Percentiles rank a stretch among this genome's conserved stretches.
phyloP scores from a whole-genome alignment of 2,329 filamentous ascomycete genomes.

The Plenodomus biglobosus region DNA sequence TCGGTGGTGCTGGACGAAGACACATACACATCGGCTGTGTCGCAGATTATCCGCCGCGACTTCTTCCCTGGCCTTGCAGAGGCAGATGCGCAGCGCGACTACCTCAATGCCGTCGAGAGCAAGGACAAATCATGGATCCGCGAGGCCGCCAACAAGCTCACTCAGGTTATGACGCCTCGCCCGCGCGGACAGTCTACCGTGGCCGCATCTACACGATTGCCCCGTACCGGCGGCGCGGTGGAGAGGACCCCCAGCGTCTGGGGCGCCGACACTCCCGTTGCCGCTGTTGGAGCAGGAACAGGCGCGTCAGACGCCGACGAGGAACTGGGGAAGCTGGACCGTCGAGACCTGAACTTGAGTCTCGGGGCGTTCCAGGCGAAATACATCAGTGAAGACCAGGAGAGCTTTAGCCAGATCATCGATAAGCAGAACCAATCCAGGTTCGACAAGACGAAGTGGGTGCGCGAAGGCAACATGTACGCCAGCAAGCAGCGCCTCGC shows the following conservation, averaged over 20 bases:
- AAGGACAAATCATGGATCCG: conserved; percentile 83
- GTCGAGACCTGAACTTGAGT: conserved; percentile 75
- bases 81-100: conserved; percentile 84
- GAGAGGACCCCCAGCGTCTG: conserved; percentile 66
- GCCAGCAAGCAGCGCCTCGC: conserved; percentile 63
- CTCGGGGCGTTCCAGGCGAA: conserved; percentile 84
- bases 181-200: conserved; percentile 49
- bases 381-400: conserved; percentile 97
- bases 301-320: conserved; percentile 39
- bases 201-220: conserved; percentile 31
- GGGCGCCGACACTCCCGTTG: conserved; percentile 70
- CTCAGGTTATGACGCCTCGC: conserved; percentile 79
- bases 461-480: conserved; percentile 87
- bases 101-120: conserved; percentile 86
- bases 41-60: conserved; percentile 92
- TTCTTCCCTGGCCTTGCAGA: conserved; percentile 93
- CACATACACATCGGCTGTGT: conserved; percentile 84
- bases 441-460: conserved; percentile 82
- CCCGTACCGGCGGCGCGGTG: conserved; percentile 21
- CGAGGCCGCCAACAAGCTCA: conserved; percentile 65
- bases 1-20: conserved; percentile 90
- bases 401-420: conserved; percentile 89
- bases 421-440: conserved; percentile 87
- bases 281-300: conserved; percentile 50
- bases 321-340: conserved; percentile 47